Conservation (phyloP, 129 eudicot genomes). For the Flaveria robusta region DNA sequence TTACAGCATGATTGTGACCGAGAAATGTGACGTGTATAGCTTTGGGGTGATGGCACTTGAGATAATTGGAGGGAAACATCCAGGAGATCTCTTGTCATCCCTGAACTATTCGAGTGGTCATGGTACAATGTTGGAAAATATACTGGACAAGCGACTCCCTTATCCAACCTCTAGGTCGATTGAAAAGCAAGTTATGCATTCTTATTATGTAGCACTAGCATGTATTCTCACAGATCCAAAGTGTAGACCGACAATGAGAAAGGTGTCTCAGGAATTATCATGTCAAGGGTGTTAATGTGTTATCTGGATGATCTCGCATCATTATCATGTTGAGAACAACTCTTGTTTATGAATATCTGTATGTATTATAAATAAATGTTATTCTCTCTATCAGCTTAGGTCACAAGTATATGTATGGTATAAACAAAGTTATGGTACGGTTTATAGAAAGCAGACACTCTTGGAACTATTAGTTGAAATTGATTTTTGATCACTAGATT, state of each 20-base stretch:
- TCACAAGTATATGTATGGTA: background rate
- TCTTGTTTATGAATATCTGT: background rate
- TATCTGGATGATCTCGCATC: background rate
- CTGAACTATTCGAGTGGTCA: background rate
- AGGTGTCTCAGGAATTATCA: constrained; percentile 19
- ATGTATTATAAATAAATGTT: no score
- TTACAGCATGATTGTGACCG: constrained; percentile 18
- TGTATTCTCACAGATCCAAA: constrained; percentile 27
- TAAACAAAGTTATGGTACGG: background rate
- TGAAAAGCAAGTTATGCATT: constrained; percentile 13
- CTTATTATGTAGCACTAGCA: constrained; percentile 15
- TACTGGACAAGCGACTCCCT: constrained; percentile 32
- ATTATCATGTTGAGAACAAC: background rate
- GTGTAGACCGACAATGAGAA: constrained; percentile 30
- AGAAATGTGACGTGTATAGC: constrained; percentile 33
- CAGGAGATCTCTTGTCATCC: constrained; percentile 25
- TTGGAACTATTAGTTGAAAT: background rate
- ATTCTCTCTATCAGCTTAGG: no score
- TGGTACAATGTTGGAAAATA: background rate
- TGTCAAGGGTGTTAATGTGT: background rate
- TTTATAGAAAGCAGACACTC: background rate
- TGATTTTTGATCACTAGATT: no score
- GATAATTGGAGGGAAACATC: constrained; percentile 30
- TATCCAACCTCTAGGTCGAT: constrained; percentile 23
- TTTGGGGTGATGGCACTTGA: constrained; percentile 34